These are phyloP conservation scores for Blastobotrys raffinosifermentans DNA, from an alignment of 1,139 yeast genomes.

Conservation along the genomic window DNA sequence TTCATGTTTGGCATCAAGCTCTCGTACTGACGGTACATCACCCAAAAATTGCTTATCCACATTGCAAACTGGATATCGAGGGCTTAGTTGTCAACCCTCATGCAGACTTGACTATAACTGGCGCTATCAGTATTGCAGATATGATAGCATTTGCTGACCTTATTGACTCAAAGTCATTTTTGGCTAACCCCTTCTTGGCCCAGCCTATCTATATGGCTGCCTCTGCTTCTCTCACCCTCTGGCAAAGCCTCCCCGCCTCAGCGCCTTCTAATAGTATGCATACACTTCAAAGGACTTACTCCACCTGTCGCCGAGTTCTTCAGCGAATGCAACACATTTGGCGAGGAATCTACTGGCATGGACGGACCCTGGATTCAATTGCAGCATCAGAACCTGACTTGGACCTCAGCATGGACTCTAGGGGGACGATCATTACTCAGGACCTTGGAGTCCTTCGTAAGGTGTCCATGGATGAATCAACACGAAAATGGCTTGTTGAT, in stretches of 20 bases:
- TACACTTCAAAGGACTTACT: slow-evolving; percentile 23
- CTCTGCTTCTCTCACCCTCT: slow-evolving; percentile 24
- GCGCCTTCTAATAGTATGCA: slow-evolving; percentile 20
- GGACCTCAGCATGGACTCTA: slow-evolving; percentile 21
- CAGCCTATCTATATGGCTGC: slow-evolving; percentile 29
- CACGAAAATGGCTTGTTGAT: slow-evolving; percentile 23
- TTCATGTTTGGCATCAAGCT: slow-evolving; percentile 29
- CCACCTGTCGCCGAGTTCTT: slow-evolving; percentile 23
- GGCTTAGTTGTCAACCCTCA: slow-evolving; percentile 20
- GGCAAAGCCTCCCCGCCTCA: slow-evolving; percentile 18
- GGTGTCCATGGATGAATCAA: slow-evolving; percentile 24
- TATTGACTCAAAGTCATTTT: slow-evolving; percentile 24
- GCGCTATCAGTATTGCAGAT: slow-evolving; percentile 28
- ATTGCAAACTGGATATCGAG: slow-evolving; percentile 19
- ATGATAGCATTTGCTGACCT: slow-evolving; percentile 29
- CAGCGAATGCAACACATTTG: slow-evolving; percentile 23
- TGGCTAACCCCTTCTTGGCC: slow-evolving; percentile 26
- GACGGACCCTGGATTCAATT: slow-evolving; percentile 24
- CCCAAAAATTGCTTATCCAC: slow-evolving; percentile 24
- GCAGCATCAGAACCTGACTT: slow-evolving; percentile 28
- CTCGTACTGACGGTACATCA: slow-evolving; percentile 27
- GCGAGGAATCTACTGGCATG: slow-evolving; percentile 29
- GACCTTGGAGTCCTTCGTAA: slow-evolving; percentile 24
- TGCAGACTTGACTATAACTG: slow-evolving; percentile 25
- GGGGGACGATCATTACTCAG: slow-evolving; percentile 19